These are phyloP conservation scores for Aspergillus fumigatiaffinis DNA, from an alignment of 2,329 filamentous ascomycete genomes.

Conservation along the genomic window DNA sequence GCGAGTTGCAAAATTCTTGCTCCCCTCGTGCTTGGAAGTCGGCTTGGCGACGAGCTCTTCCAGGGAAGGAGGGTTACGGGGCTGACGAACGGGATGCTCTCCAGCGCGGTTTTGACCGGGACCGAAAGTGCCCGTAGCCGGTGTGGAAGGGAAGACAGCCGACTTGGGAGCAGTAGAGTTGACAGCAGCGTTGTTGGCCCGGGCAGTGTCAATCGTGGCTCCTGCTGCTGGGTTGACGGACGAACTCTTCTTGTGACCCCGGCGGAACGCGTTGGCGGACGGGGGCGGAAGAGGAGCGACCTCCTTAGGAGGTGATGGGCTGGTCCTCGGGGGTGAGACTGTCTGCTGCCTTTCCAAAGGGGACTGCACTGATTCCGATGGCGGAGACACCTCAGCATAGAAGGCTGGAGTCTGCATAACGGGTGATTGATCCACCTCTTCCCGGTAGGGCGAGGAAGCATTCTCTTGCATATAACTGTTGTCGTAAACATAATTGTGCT, in stretches of 20 bases:
- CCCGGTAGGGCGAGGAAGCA: constrained; percentile 27
- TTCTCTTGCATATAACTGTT: constrained; percentile 53
- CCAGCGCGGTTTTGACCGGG: constrained; percentile 90
- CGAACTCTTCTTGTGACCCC: constrained; percentile 84
- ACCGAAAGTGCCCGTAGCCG: constrained; percentile 79
- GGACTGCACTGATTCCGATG: constrained; percentile 58
- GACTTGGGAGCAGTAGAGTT: constrained; percentile 68
- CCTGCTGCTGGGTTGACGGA: constrained; percentile 60
- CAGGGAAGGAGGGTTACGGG: constrained; percentile 82
- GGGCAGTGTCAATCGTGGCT: constrained; percentile 41
- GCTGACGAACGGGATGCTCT: constrained; percentile 90
- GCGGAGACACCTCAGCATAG: constrained; percentile 77
- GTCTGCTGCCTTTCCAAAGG: constrained; percentile 60
- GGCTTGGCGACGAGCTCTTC: constrained; percentile 89
- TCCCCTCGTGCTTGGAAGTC: constrained; percentile 88
- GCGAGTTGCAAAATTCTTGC: constrained; percentile 92
- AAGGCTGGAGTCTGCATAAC: constrained; percentile 59
- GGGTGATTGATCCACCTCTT: constrained; percentile 44
- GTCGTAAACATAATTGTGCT: constrained; percentile 77
- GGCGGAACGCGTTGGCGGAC: constrained; percentile 87
- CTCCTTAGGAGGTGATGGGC: constrained; percentile 65
- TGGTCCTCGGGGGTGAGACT: constrained; percentile 59
- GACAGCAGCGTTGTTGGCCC: constrained; percentile 49
- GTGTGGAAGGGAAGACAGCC: constrained; percentile 73
- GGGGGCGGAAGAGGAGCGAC: constrained; percentile 75